Evolutionary conservation across 805 yeast genomes (phyloP).

Genomic region (Brettanomyces sp.): DNA sequence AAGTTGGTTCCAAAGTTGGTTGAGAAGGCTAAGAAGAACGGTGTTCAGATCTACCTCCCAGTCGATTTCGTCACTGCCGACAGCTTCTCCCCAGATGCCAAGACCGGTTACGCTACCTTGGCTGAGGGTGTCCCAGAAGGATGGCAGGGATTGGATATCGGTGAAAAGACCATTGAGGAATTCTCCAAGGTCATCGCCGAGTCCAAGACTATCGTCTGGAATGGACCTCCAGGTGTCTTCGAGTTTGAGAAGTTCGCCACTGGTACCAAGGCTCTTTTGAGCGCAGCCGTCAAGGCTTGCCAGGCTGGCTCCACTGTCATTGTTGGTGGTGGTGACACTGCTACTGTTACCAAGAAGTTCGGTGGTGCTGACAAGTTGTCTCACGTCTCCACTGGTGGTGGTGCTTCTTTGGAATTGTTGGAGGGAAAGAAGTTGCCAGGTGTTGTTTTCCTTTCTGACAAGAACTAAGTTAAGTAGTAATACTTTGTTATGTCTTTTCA

Average conservation of each 20-base stretch:
- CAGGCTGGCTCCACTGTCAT: constrained; percentile 88
- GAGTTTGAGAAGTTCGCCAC: constrained; percentile 88
- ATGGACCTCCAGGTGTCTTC: constrained; percentile 99
- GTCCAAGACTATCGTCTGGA: constrained; percentile 99
- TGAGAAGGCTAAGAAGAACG: constrained; percentile 93
- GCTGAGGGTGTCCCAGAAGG: constrained; percentile 89
- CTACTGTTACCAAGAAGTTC: constrained; percentile 97
- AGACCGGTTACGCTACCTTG: constrained; percentile 74
- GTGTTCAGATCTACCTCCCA: constrained; percentile 89
- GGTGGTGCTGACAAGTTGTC: constrained; percentile 95
- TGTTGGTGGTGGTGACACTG: constrained; percentile 99
- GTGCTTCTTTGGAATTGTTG: constrained; percentile 96
- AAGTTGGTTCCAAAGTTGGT: constrained; percentile 86
- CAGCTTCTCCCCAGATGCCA: constrained; percentile 86
- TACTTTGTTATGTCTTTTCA: too few relatives aligned
- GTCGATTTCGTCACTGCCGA: constrained; percentile 95
- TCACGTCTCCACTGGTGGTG: constrained; percentile 99
- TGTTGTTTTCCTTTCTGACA: constrained; percentile 84
- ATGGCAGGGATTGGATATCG: constrained; percentile 94
- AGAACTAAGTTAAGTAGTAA: constrained; percentile 24
- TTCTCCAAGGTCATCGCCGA: constrained; percentile 76
- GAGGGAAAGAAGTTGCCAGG: constrained; percentile 99
- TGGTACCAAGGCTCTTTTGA: constrained; percentile 88
- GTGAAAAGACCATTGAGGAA: constrained; percentile 78
- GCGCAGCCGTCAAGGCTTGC: constrained; percentile 79